These are phyloP conservation scores for Westerdykella ornata DNA, from an alignment of 2,329 filamentous ascomycete genomes.

Conservation along the genomic window DNA sequence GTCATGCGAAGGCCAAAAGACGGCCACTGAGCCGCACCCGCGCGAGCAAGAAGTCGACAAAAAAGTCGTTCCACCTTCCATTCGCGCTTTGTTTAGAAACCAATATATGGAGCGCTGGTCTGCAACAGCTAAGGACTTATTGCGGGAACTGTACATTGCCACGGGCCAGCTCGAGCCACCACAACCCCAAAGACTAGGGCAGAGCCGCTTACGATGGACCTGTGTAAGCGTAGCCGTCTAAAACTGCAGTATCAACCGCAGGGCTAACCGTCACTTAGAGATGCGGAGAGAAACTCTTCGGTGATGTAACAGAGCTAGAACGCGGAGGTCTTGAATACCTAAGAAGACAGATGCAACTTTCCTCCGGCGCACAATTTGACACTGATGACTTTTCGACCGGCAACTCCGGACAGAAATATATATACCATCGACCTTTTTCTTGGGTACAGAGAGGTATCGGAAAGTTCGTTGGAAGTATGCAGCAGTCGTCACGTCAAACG, in stretches of 20 bases:
- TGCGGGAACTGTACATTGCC: neutral
- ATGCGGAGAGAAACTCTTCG: slow-evolving; percentile 11
- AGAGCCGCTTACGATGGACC: neutral
- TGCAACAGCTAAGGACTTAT: neutral
- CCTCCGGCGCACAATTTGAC: slow-evolving; percentile 3
- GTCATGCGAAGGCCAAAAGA: neutral
- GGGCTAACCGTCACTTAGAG: slow-evolving; percentile 6
- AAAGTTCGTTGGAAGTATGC: slow-evolving; percentile 3
- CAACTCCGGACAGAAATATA: neutral
- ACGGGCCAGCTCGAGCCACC: too few species aligned
- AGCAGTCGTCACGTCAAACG: slow-evolving; percentile 1
- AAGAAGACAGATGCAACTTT: slow-evolving; percentile 4
- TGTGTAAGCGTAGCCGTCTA: neutral
- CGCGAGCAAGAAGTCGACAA: neutral
- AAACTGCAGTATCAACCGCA: neutral
- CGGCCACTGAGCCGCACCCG: neutral
- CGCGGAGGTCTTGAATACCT: slow-evolving; percentile 10
- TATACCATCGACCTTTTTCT: neutral
- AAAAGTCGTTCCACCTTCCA: slow-evolving; percentile 1
- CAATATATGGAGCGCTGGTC: slow-evolving; percentile 12
- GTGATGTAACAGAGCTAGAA: slow-evolving; percentile 12
- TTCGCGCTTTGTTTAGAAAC: slow-evolving; percentile 7
- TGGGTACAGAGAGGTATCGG: neutral
- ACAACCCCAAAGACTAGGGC: too few species aligned
- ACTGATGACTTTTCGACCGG: neutral